phyloP scores from a whole-genome alignment of 495 filamentous ascomycete genomes.

The Rusavskia elegans region DNA sequence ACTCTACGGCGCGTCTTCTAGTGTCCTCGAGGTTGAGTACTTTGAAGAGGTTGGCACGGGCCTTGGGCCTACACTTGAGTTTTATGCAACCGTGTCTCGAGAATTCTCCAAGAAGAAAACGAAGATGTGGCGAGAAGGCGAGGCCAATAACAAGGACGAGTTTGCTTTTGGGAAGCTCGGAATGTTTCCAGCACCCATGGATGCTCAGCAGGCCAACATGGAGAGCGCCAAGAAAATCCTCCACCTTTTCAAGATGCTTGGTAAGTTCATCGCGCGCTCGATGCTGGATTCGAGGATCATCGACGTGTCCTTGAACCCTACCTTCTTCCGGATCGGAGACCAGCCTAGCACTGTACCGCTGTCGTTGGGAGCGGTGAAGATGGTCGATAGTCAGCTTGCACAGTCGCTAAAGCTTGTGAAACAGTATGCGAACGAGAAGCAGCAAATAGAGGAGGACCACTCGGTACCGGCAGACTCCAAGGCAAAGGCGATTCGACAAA shows the following conservation, averaged over 20 bases:
- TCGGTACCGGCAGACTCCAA: conserved; percentile 51
- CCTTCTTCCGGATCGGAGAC: conserved; percentile 89
- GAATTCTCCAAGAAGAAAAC: conserved; percentile 95
- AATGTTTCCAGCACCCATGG: conserved; percentile 87
- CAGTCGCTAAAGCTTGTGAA: conserved; percentile 76
- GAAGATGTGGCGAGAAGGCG: conserved; percentile 89
- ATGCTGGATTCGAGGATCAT: conserved; percentile 99
- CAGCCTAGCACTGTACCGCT: conserved; percentile 56
- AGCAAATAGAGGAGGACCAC: conserved; percentile 55
- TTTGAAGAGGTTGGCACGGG: conserved; percentile 98
- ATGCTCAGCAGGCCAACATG: conserved; percentile 52
- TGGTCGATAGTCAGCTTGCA: conserved; percentile 75
- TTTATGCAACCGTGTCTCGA: conserved; percentile 94
- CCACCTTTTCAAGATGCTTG: conserved; percentile 81
- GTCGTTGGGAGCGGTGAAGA: conserved; percentile 80
- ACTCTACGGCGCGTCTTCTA: conserved; percentile 87
- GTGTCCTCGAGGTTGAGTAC: conserved; percentile 93
- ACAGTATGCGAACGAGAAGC: conserved; percentile 72
- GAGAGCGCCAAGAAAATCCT: conserved; percentile 72
- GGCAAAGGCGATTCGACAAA: conserved; percentile 44
- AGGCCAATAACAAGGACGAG: conserved; percentile 57
- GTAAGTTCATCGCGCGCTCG: conserved; percentile 92
- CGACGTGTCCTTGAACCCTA: conserved; percentile 93
- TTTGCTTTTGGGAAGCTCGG: conserved; percentile 77
- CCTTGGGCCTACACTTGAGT: conserved; percentile 90